Percentiles rank a stretch among this genome's conserved stretches.
These are phyloP conservation scores for Mrakia blollopis DNA, from an alignment of 768 basidiomycete genomes.

Conservation along the genomic window DNA sequence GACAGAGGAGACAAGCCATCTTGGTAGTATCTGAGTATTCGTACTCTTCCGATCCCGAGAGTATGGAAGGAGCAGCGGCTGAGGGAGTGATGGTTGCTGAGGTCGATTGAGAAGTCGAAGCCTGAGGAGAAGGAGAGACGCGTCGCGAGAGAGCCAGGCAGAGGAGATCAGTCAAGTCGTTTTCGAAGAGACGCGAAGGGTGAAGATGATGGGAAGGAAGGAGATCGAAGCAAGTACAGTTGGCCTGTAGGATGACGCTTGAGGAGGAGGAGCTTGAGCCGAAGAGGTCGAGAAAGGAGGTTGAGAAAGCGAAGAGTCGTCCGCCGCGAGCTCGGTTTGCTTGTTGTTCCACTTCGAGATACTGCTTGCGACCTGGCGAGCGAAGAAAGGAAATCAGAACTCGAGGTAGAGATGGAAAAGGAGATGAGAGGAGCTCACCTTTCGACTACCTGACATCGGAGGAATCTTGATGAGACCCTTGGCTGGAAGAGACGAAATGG, in stretches of 20 bases:
- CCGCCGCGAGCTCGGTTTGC: constrained; percentile 68
- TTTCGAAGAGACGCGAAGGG: neutral
- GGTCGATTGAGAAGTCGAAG: neutral
- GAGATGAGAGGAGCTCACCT: constrained; percentile 38
- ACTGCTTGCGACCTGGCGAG: constrained; percentile 70
- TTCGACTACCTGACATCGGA: constrained; percentile 56
- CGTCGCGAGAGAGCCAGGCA: constrained; percentile 8
- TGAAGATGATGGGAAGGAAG: neutral
- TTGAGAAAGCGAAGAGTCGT: neutral
- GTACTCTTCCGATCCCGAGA: constrained; percentile 52
- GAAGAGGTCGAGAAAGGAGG: constrained; percentile 1
- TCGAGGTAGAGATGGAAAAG: constrained; percentile 5
- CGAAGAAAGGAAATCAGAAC: neutral
- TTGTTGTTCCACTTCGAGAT: constrained; percentile 98
- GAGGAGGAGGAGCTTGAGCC: neutral
- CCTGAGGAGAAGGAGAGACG: constrained; percentile 5
- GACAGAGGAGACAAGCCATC: constrained; percentile 81
- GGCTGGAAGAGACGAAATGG: constrained; percentile 34
- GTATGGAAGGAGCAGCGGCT: neutral
- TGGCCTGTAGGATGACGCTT: neutral
- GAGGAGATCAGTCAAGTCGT: neutral
- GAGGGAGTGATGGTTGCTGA: neutral
- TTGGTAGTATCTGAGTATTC: constrained; percentile 74
- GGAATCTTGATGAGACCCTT: constrained; percentile 65
- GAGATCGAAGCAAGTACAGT: constrained; percentile 11